Conservation (phyloP, 2,329 filamentous ascomycete species). For the Coniosporium tulheliwenetii region DNA sequence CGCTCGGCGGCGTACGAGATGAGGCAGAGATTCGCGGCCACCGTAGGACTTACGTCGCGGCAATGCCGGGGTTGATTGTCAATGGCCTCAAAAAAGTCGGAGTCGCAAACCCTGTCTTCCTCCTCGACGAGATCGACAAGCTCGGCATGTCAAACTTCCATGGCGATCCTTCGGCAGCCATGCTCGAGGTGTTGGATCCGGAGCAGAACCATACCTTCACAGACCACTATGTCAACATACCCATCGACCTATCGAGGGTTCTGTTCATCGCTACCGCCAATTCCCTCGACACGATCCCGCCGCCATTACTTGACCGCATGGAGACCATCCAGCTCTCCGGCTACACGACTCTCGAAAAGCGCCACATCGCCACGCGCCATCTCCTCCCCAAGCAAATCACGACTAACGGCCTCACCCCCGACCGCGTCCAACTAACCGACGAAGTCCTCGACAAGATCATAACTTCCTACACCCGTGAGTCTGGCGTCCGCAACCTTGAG, state of each 20-base stretch:
- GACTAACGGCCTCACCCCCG: slow-evolving; percentile 66
- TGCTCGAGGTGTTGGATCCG: slow-evolving; percentile 94
- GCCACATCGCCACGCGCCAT: slow-evolving; percentile 83
- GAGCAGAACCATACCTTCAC: slow-evolving; percentile 93
- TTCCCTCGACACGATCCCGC: slow-evolving; percentile 81
- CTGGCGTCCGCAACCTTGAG: slow-evolving; percentile 89
- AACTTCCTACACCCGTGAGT: slow-evolving; percentile 89
- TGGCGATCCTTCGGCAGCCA: slow-evolving; percentile 88
- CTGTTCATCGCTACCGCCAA: slow-evolving; percentile 97
- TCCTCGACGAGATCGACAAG: slow-evolving; percentile 98
- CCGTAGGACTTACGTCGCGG: slow-evolving; percentile 87
- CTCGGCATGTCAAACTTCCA: slow-evolving; percentile 82
- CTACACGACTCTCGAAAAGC: slow-evolving; percentile 94
- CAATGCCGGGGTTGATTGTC: slow-evolving; percentile 95
- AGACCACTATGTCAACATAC: slow-evolving; percentile 92
- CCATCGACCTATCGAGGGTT: slow-evolving; percentile 89
- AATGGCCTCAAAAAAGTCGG: slow-evolving; percentile 90
- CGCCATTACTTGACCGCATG: slow-evolving; percentile 92
- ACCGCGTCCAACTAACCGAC: slow-evolving; percentile 61
- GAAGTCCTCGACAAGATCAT: slow-evolving; percentile 92
- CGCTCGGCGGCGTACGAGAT: slow-evolving; percentile 84
- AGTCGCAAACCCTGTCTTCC: slow-evolving; percentile 85
- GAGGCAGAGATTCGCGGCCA: slow-evolving; percentile 96
- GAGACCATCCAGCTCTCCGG: slow-evolving; percentile 87
- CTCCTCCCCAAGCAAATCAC: slow-evolving; percentile 93